Evolutionary conservation across 2,329 filamentous ascomycete species (phyloP).

Genomic region (Fusarium sp.): DNA sequence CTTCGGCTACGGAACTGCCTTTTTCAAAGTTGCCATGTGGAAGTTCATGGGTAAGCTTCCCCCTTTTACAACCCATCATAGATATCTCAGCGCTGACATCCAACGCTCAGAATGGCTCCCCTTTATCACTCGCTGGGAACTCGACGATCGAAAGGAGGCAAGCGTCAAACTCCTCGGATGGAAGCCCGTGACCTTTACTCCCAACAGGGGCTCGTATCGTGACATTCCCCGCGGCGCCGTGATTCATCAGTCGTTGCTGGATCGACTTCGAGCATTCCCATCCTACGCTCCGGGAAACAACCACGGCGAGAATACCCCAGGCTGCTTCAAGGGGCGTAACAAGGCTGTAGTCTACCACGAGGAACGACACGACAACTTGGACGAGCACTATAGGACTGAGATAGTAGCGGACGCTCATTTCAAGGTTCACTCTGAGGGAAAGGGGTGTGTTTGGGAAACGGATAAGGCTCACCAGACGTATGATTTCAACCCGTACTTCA

Average conservation of each 20-base stretch:
- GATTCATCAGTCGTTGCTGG: constrained; percentile 51
- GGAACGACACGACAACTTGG: background rate
- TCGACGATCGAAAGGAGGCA: constrained; percentile 32
- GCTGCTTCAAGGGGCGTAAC: constrained; percentile 44
- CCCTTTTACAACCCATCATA: accelerated
- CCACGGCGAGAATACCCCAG: constrained; percentile 39
- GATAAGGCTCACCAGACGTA: constrained; percentile 32
- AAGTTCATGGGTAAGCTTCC: constrained; percentile 53
- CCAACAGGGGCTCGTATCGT: constrained; percentile 49
- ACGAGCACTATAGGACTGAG: background rate
- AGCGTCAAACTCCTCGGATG: constrained; percentile 32
- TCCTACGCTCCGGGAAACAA: constrained; percentile 49
- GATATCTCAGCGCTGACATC: background rate
- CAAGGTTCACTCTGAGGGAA: constrained; percentile 9
- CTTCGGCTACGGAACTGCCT: constrained; percentile 50
- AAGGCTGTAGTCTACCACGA: constrained; percentile 17
- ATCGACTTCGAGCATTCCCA: constrained; percentile 46
- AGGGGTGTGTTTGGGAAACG: background rate
- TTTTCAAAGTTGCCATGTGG: constrained; percentile 54
- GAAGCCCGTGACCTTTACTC: constrained; percentile 48
- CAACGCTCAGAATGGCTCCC: constrained; percentile 49
- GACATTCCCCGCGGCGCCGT: constrained; percentile 53
- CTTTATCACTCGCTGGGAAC: constrained; percentile 53
- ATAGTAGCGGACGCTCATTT: constrained; percentile 18
- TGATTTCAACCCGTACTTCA: constrained; percentile 29